Evolutionary conservation across 305 asterid species (phyloP), one percentile per base, ranked within the genome.

Genomic region (Lippia alba): DNA sequence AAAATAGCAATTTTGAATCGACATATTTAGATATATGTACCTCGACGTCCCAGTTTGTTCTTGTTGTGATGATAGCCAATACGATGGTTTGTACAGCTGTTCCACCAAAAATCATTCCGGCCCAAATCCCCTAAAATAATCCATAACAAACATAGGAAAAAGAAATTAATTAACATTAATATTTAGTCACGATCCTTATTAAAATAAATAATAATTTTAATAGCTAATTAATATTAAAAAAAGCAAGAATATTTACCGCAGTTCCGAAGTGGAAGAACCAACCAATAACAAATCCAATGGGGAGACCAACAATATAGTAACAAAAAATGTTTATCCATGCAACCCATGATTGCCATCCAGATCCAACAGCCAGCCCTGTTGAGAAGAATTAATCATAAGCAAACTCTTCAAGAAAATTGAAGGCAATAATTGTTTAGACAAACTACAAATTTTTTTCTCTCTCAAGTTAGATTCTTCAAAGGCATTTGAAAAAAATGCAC

Each of bases 291-390:
- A 76, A 17, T 44, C 89, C 89, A 34, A 82, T 57, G 19, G 89
- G 89, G 56, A 84, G 49, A 2, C 89, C 89, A 12, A 84, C 24
- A 24, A 84, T 2, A 55, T 84, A 84, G 61, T 84, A 84, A 72
- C 83, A 84, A 6, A 67, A 61, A 0, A 84, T 58, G 9, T 84
- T 84, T 14, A 84, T 78, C 62, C 74, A 84, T 0, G 89, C 89
- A 8, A 84, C 85, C 20, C 4, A 56, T 8, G 81, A 16, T 74
- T 84, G 89, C 86, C 86, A 79, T 60, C 89, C 86, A 0, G 83
- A 81, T 20, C 89, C 89, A 18, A 81, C 84, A 1, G 89, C 89
- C 5, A 81, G 81, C 59, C 89, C 88, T 78, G 34, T 3, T 1
- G 0, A 15, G 0, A 24, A 19, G n/a, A 44, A 44, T 8, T 44